phyloP scores from a whole-genome alignment of 2,329 filamentous ascomycete genomes.

The Sphaerulina musiva region DNA sequence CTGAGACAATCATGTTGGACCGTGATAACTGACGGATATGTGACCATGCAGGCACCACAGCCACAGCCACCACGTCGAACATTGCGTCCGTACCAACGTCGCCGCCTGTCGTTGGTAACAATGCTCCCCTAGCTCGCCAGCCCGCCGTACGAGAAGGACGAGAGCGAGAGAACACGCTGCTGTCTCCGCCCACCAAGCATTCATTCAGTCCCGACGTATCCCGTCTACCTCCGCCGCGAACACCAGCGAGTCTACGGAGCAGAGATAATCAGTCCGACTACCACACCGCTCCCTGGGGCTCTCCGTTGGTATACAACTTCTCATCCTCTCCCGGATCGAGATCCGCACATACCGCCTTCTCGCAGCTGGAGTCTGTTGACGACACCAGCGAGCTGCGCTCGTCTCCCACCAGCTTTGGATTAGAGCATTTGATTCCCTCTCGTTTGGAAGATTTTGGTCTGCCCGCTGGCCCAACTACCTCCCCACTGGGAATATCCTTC shows the following conservation, averaged over 20 bases:
- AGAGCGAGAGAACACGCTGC: constrained; percentile 1
- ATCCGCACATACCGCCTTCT: constrained; percentile 30
- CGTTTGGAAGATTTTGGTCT: constrained; percentile 24
- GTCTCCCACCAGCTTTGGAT: constrained; percentile 29
- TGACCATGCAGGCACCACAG: constrained; percentile 5
- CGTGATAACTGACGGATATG: constrained; percentile 8
- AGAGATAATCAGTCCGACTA: constrained; percentile 31
- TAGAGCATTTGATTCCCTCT: constrained; percentile 33
- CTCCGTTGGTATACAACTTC: constrained; percentile 62
- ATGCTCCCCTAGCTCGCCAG: constrained; percentile 13
- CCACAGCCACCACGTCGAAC: constrained; percentile 14
- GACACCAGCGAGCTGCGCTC: constrained; percentile 27
- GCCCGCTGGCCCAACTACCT: constrained; percentile 12
- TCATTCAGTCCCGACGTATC: constrained; percentile 19
- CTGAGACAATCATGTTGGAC: not conserved
- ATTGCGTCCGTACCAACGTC: constrained; percentile 15
- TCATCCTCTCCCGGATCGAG: constrained; percentile 44
- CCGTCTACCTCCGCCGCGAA: constrained; percentile 27
- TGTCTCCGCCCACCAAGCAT: constrained; percentile 5
- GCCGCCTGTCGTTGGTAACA: constrained; percentile 18
- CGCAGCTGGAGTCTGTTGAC: constrained; percentile 28
- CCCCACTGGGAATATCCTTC: constrained; percentile 13
- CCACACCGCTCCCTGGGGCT: constrained; percentile 81
- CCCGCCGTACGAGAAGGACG: constrained; percentile 6
- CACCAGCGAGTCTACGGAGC: constrained; percentile 26